Evolutionary conservation across 345 rosid genomes (phyloP).

Genomic region (Eucalyptus regnans): DNA sequence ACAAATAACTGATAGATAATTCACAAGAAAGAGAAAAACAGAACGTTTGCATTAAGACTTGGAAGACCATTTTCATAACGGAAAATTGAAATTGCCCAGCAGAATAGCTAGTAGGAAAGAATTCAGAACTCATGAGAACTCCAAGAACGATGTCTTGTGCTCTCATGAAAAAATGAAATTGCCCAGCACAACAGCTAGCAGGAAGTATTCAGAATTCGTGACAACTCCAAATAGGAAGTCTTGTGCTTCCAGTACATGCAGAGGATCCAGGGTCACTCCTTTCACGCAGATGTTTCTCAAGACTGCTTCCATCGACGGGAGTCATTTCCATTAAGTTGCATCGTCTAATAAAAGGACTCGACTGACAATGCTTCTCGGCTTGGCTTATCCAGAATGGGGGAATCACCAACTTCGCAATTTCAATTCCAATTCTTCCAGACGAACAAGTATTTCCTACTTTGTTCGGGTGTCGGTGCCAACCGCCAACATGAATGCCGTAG

Average conservation of each 20-base stretch:
- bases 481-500: not conserved
- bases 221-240: not conserved
- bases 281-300: not conserved
- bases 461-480: not conserved
- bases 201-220: not conserved
- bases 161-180: not conserved
- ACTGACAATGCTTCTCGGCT: not conserved
- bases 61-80: not conserved
- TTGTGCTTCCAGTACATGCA: not conserved
- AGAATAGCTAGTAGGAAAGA: not conserved
- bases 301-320: not conserved
- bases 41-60: not conserved
- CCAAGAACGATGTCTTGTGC: not conserved
- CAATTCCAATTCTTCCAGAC: not conserved
- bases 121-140: not conserved
- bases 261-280: not conserved
- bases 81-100: not conserved
- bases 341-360: not conserved
- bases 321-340: not conserved
- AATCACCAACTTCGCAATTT: not conserved
- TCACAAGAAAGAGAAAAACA: not conserved
- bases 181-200: not conserved
- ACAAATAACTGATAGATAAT: not conserved
- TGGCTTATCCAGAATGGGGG: not conserved
- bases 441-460: not conserved